A percentile compares a stretch with the other conserved stretches of the same genome.
Evolutionary conservation across 495 filamentous ascomycete genomes (phyloP).

Genomic region (Talaromyces thailandensis): DNA sequence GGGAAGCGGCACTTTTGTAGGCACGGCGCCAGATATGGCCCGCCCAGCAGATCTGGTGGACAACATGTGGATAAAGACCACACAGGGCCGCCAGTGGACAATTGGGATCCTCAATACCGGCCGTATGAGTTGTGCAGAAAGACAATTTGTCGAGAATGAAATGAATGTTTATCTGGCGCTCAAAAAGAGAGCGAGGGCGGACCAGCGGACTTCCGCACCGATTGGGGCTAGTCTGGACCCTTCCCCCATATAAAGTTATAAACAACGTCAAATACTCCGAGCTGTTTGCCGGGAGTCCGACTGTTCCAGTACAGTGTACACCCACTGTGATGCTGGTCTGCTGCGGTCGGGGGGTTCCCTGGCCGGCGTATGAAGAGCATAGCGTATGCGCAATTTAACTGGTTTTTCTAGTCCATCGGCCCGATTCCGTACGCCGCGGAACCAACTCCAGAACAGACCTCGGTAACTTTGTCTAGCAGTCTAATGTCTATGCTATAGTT

Average conservation of each 20-base stretch:
- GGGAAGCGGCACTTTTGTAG: neutral
- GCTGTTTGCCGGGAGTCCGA: neutral
- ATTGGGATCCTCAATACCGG: neutral
- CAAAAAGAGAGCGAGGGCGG: neutral
- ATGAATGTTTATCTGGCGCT: neutral
- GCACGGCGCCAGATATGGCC: neutral
- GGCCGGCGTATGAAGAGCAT: neutral
- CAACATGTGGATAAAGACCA: neutral
- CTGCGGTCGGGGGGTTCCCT: neutral
- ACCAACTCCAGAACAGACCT: neutral
- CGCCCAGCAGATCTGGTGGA: constrained; percentile 1
- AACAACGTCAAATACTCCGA: neutral
- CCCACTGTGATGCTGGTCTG: neutral
- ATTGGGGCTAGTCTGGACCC: neutral
- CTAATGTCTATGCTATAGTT: neutral
- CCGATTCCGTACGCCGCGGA: neutral
- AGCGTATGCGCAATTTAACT: neutral
- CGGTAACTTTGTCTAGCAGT: neutral
- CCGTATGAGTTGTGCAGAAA: neutral
- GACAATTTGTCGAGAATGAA: neutral
- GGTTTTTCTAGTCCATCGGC: neutral
- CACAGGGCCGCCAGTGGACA: neutral
- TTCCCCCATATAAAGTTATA: neutral
- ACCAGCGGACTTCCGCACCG: neutral
- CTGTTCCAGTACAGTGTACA: neutral